Evolutionary conservation across 2,329 filamentous ascomycete species (phyloP), one percentile per base, ranked within the genome.

Genomic region (Hypoxylon sp.): DNA sequence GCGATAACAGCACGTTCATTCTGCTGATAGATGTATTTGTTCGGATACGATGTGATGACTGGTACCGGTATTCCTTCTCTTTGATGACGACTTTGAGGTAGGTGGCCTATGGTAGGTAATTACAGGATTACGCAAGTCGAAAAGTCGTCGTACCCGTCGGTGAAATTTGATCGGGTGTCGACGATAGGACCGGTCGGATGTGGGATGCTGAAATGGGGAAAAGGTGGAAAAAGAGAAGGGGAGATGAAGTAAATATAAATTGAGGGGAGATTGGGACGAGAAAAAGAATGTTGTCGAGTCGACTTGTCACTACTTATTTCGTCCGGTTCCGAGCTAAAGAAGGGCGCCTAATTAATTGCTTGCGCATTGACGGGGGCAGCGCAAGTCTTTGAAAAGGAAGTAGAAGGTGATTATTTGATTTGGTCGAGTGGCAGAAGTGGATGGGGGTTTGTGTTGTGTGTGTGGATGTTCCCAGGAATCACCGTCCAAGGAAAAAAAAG

Each of bases 1-100:
- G 85, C 75, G 87, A 85, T 71, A 90, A 79, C 79, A 90, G 78
- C 78, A 89, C 83, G 79, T 90, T 90, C 89, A 91, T 91, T 63
- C 54, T 71, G 65, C 39, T 55, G 42, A 44, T 44, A 39, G 53
- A 13, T 19, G 22, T 60, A 47, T 59, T 53, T 17, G 13, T 47
- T 24, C 44, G 47, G 48, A 44, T 52, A 48, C 3, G 47, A 44
- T 51, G 3, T 60, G 9, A 31, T 59, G 11, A 26, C 14, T 31
- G 8, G 22, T 53, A 29, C 14, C 39, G 8, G 22, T 53, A 29
- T 52, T n/a, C 52, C 14, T 51, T 22, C 33, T 59, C 13, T 19
- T n/a, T 33, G 29, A 22, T 39, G 48, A 46, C 33, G 26, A 46
- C 51, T 13, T 6, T 22, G 10, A 33, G 35, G 53, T 5, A 39